Percentiles rank a stretch among this genome's conserved stretches.
Evolutionary conservation across 2,329 filamentous ascomycete genomes (phyloP).

Genomic region (Dactylellina cionopaga): DNA sequence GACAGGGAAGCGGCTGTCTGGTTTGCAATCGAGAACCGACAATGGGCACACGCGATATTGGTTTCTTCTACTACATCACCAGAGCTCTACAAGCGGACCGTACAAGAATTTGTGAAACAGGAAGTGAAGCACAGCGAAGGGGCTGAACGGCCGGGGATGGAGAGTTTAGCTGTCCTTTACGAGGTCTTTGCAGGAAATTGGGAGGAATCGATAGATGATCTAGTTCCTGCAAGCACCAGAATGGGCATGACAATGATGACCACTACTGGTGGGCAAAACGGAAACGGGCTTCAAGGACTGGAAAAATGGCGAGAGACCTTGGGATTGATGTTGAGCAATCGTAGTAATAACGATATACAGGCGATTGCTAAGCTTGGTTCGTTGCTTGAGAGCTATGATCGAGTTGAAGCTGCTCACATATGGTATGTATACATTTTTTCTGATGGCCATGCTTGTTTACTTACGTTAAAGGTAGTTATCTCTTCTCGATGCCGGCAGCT

Average conservation of each 20-base stretch:
- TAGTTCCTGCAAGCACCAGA: constrained; percentile 90
- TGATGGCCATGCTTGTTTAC: background rate
- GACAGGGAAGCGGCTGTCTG: constrained; percentile 92
- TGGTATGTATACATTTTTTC: constrained; percentile 64
- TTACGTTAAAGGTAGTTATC: constrained; percentile 64
- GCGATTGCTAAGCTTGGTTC: constrained; percentile 83
- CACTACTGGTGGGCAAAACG: constrained; percentile 65
- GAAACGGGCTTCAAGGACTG: constrained; percentile 82
- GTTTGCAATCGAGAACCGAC: constrained; percentile 87
- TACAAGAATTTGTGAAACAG: constrained; percentile 93
- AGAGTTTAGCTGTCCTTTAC: constrained; percentile 90
- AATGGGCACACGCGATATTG: constrained; percentile 97
- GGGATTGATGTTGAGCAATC: constrained; percentile 84
- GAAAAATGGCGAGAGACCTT: constrained; percentile 95
- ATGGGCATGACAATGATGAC: constrained; percentile 91
- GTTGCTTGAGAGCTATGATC: constrained; percentile 83
- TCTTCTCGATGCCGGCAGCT: constrained; percentile 78
- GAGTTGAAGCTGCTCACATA: constrained; percentile 89
- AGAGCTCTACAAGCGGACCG: constrained; percentile 89
- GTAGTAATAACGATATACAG: constrained; percentile 79
- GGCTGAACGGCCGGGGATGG: constrained; percentile 68
- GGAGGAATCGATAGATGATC: constrained; percentile 93
- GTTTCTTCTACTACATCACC: constrained; percentile 81
- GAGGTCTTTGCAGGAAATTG: constrained; percentile 92
- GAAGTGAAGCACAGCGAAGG: constrained; percentile 82